These are phyloP conservation scores for Geotrichum bryndzae DNA, from an alignment of 1,139 yeast genomes.

Conservation along the genomic window DNA sequence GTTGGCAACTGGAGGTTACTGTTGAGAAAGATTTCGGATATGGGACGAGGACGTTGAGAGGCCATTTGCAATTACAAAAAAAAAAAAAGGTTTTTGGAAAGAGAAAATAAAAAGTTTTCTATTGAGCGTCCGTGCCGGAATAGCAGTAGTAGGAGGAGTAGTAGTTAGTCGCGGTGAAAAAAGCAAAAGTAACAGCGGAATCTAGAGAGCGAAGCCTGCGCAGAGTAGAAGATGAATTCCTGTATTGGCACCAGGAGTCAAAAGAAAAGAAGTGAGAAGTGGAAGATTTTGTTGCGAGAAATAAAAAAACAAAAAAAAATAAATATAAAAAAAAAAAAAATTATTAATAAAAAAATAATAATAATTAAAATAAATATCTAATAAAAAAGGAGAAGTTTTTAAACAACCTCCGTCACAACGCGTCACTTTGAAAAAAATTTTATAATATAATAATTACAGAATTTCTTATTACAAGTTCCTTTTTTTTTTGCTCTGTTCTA, in stretches of 20 bases:
- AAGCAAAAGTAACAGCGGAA: too few relatives aligned
- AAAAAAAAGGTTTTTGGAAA: background rate
- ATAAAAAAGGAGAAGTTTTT: background rate
- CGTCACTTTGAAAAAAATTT: background rate
- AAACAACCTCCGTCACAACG: too few relatives aligned
- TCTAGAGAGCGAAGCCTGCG: too few relatives aligned
- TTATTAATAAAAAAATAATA: too few relatives aligned
- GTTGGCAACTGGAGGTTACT: conserved; percentile 20
- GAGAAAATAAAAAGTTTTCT: background rate
- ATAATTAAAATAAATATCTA: too few relatives aligned
- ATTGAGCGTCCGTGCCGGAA: background rate
- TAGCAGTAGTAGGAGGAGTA: background rate
- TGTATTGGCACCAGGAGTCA: too few relatives aligned
- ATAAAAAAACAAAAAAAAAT: background rate
- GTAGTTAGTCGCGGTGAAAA: background rate
- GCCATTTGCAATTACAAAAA: background rate
- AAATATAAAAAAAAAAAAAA: too few relatives aligned
- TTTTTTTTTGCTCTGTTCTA: background rate
- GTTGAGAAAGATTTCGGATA: conserved; percentile 28
- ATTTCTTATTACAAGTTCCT: too few relatives aligned
- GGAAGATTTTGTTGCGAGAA: too few relatives aligned
- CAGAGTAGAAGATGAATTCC: background rate
- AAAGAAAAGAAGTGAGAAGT: background rate
- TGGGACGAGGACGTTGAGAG: conserved; percentile 26
- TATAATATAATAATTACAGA: background rate